A percentile compares a stretch with the other conserved stretches of the same genome.
phyloP scores from a whole-genome alignment of 768 basidiomycete genomes.

The Serpula lacrymans region DNA sequence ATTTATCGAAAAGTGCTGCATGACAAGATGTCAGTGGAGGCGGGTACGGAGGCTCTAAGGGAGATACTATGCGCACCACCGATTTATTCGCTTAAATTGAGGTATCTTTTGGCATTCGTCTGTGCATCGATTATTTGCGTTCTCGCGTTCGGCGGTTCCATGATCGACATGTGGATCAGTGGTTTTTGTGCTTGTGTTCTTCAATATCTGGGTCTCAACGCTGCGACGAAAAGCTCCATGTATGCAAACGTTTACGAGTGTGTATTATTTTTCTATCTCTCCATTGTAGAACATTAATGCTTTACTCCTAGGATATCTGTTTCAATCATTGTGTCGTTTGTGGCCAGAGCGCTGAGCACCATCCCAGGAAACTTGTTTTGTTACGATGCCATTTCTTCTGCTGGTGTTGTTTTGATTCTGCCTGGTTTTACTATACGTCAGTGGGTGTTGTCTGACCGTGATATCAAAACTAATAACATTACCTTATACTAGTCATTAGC shows the following conservation, averaged over 20 bases:
- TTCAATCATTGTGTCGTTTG: conserved; percentile 79
- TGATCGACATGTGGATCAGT: conserved; percentile 81
- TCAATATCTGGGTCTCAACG: conserved; percentile 77
- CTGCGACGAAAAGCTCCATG: conserved; percentile 81
- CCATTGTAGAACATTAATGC: background rate
- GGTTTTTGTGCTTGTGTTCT: conserved; percentile 65
- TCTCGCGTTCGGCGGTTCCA: conserved; percentile 76
- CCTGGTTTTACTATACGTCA: conserved; percentile 82
- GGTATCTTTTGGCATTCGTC: conserved; percentile 74
- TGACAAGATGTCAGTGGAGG: conserved; percentile 71
- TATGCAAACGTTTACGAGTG: conserved; percentile 97
- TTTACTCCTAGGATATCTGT: conserved; percentile 63
- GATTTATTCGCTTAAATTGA: conserved; percentile 61
- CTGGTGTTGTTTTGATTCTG: conserved; percentile 86
- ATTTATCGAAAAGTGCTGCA: conserved; percentile 86
- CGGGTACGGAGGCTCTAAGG: conserved; percentile 67
- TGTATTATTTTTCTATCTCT: conserved; percentile 27
- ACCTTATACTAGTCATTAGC: conserved; percentile 53
- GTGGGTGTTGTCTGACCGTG: conserved; percentile 20
- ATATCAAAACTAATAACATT: conserved; percentile 1
- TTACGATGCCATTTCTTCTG: conserved; percentile 86
- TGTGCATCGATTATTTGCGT: conserved; percentile 81
- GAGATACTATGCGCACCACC: conserved; percentile 60
- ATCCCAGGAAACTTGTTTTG: conserved; percentile 77
- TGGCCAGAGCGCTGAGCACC: conserved; percentile 74